Evolutionary conservation across 768 basidiomycete genomes (phyloP), one percentile per base, ranked within the genome.

Genomic region (Steccherinum ochraceum): DNA sequence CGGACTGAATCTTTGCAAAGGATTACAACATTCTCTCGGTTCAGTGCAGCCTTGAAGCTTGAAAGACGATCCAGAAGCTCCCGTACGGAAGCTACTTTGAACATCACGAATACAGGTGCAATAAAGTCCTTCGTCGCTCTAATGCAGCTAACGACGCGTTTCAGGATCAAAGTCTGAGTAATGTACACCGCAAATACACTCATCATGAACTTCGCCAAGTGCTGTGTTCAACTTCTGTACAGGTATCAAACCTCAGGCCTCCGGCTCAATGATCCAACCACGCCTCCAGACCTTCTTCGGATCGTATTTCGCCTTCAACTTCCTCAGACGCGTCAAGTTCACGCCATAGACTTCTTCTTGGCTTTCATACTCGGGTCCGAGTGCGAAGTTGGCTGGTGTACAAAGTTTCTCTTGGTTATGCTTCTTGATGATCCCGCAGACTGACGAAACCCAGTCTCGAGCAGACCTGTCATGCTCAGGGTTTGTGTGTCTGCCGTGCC

Each of bases 271-370:
- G 4, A 54, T 52, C 16, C 52, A 58, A 2, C 61, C 61, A 51
- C 58, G 63, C 40, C 50, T 58, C 57, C 59, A 69, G 5, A 68
- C 55, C 27, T 61, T 63, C 35, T 56, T 58, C 18, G 67, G 67
- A 47, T 69, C 67, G 50, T 66, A 69, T 48, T 63, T 62, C 10
- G 55, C 55, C 55, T 56, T 56, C 27, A 56, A 1, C 21, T 52
- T 51, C 10, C 25, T 43, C 3, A 56, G 49, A 10, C 55, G 55
- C 2, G 52, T 48, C 40, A 52, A 50, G 27, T 56, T 47, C 24
- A 10, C 52, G 4, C 51, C 55, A 26, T 49, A 56, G 2, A 56
- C 51, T 24, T 52, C 55, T 43, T 43, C 41, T 18, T 5, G n/a
- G 11, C n/a, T 43, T 5, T 43, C 41, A 19, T 43, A 19, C n/a